Percentiles rank a stretch among this genome's conserved stretches.
Evolutionary conservation across 2,329 filamentous ascomycete species (phyloP).

Genomic region (Monosporascus cannonballus): DNA sequence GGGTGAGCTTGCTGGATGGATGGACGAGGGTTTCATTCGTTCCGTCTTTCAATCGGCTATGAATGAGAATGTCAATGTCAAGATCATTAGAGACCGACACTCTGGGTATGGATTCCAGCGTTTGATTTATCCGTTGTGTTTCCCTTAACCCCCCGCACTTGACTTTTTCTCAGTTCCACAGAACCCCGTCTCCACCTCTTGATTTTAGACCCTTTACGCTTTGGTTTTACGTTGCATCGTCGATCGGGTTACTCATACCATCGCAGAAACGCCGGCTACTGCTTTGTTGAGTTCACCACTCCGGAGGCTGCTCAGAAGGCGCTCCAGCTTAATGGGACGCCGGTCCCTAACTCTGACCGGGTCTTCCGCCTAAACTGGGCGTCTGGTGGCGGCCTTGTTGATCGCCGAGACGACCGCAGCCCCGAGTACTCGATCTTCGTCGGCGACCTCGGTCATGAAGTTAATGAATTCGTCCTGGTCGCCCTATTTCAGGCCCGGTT

Average conservation of each 20-base stretch:
- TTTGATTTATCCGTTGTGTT: not conserved
- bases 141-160: not conserved
- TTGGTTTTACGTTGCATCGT: not conserved
- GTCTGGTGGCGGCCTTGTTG: slow-evolving; percentile 88
- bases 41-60: slow-evolving; percentile 84
- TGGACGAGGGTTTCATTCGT: slow-evolving; percentile 98
- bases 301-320: slow-evolving; percentile 87
- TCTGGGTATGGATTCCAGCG: slow-evolving; percentile 61
- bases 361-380: slow-evolving; percentile 99
- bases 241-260: slow-evolving; percentile 12
- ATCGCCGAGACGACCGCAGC: slow-evolving; percentile 91
- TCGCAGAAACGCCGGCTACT: slow-evolving; percentile 88
- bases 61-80: slow-evolving; percentile 93
- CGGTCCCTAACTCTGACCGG: slow-evolving; percentile 89
- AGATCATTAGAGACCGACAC: slow-evolving; percentile 99
- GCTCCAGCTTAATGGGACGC: slow-evolving; percentile 77
- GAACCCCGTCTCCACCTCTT: not conserved
- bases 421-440: slow-evolving; percentile 98
- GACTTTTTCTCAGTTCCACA: not conserved
- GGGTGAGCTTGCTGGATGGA: slow-evolving; percentile 98
- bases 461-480: slow-evolving; percentile 96
- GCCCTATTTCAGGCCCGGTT: slow-evolving; percentile 96
- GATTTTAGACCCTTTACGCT: not conserved
- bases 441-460: slow-evolving; percentile 93
- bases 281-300: slow-evolving; percentile 88